Base-by-base conservation (phyloP, 2,329 filamentous ascomycete genomes). In the Epichloe gansuensis region DNA sequence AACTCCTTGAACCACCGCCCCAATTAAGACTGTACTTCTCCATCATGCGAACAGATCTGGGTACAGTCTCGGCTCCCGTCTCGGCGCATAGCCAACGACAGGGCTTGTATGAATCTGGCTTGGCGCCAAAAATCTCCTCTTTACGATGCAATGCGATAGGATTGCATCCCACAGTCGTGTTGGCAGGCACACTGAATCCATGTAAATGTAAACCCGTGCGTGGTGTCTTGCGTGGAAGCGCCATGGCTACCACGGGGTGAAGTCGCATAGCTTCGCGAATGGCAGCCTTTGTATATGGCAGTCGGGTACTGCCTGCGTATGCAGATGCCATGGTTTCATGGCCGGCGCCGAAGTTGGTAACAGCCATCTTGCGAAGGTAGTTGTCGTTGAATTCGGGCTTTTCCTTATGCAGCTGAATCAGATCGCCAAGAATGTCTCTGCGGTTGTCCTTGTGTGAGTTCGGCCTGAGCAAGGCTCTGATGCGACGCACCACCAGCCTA, bases 331-430 rank as follows among this genome's bases (percentile, higher is more conserved):
- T 68, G 0, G 75, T 78, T 57, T 78, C 75, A 53, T 78, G 75
- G 0, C 75, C 75, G 1, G 75, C 75, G 11, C 75, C 75, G 56
- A 78, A 78, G 55, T 78, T 78, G 2, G 75, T 77, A 2, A 76
- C 66, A 2, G 73, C 74, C 66, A 78, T 73, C 31, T 75, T 72
- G 3, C 71, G 70, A 9, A 78, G 66, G 50, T 78, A 77, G 0
- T 58, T 61, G 27, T 74, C 69, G 0, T 59, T 72, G 53, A 78
- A 77, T 5, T 69, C 69, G 0, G 73, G 69, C 21, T 68, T 71
- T 4, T 68, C 62, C 13, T 64, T 62, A 57, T 77, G 71, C 0
- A 78, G 62, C 25, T 66, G 62, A 13, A 78, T 70, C 1, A 78
- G 57, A 53, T 77, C 74, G 2, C 63, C 59, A 0, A 77, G 61